These are phyloP conservation scores for Mycotypha africana DNA, from an alignment of 371 early-diverging fungal species.

Conservation along the genomic window DNA sequence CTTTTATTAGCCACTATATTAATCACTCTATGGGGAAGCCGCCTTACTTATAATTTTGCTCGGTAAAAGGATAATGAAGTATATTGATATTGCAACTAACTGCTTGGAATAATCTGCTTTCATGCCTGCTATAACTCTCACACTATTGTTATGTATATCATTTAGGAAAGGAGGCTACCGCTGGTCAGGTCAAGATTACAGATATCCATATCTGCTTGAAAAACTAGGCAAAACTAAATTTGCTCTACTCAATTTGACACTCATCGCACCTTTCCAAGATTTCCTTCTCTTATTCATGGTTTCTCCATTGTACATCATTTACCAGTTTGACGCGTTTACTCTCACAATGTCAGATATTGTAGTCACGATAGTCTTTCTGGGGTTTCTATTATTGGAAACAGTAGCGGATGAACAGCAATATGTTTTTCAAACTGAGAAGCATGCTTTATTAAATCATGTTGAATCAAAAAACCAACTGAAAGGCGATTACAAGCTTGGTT, in stretches of 20 bases:
- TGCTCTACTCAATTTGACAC: conserved; percentile 68
- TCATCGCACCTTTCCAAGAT: conserved; percentile 74
- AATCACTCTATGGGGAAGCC: conserved; percentile 69
- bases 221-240: conserved; percentile 45
- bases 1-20: conserved; percentile 43
- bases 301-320: conserved; percentile 55
- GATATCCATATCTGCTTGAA: conserved; percentile 59
- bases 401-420: conserved; percentile 86
- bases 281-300: conserved; percentile 58
- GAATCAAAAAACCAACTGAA: conserved; percentile 19
- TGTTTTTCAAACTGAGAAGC: conserved; percentile 68
- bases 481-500: conserved; percentile 57
- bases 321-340: conserved; percentile 5
- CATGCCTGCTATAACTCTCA: no score
- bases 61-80: no score
- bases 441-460: conserved; percentile 27
- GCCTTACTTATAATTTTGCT: conserved; percentile 78
- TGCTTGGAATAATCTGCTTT: not conserved
- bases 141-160: no score
- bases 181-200: conserved; percentile 66
- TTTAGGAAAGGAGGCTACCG: conserved; percentile 74
- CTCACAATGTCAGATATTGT: conserved; percentile 42
- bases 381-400: conserved; percentile 51
- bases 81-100: no score
- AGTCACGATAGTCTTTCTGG: conserved; percentile 39